Evolutionary conservation across 495 filamentous ascomycete species (phyloP), one percentile per base, ranked within the genome.

Genomic region (Penicillium psychrofluorescens): DNA sequence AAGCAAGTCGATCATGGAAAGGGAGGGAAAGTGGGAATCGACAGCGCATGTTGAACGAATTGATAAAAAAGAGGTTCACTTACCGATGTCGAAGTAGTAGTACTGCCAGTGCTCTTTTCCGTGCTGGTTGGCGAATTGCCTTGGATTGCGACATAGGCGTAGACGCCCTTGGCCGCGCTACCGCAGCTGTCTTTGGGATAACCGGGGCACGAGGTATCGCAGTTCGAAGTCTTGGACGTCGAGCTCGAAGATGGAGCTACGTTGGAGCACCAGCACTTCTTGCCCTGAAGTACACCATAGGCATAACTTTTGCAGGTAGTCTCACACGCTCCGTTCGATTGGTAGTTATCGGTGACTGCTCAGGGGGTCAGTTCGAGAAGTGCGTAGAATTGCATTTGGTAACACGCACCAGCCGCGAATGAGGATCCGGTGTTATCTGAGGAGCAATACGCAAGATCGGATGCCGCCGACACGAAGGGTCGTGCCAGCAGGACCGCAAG

Each of bases 191-290:
- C 85, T 12, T 29, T 38, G 6, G 74, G 76, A 54, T 79, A 90
- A 13, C 85, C 86, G 22, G 85, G 85, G 51, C 86, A 90, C 6
- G 43, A 37, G 7, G 65, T 53, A 45, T 67, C 67, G 61, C 86
- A 90, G 11, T 76, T 60, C 13, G 60, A 53, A 1, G 40, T 41
- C 34, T 51, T 43, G 32, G 61, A 15, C 54, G 61, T 51, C 47
- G 61, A 60, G 16, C 68, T 66, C 12, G 67, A 52, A 11, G 65
- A 68, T 0, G 86, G 86, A 10, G 67, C 70, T 49, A 82, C 82
- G 50, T 90, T 78, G 2, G 83, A 83, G 60, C 86, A 90, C 86
- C 86, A 90, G 64, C 86, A 90, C 29, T 63, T 59, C 14, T 78
- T 65, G 13, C 66, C 71, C 51, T 83, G 81, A 12, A 89, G 50